Conservation (phyloP, 108 stramenopile species). For the Fistulifera pelliculosa region DNA sequence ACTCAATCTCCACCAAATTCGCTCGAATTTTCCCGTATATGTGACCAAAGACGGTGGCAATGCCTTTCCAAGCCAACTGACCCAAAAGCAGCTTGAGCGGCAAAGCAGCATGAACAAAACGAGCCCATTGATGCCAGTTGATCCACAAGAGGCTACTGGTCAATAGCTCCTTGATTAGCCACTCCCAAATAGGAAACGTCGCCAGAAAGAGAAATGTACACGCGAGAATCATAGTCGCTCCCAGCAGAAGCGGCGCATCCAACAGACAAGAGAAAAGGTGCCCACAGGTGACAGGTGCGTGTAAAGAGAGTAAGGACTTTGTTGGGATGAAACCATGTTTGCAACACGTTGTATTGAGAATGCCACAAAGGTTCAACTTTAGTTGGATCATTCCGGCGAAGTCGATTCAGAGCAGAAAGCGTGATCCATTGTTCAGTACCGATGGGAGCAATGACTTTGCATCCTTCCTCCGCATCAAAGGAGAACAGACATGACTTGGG, state of each 20-base stretch:
- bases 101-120: conserved; percentile 65
- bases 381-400: conserved; percentile 73
- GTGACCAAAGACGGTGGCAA: conserved; percentile 30
- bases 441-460: conserved; percentile 69
- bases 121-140: conserved; percentile 57
- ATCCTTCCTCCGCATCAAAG: conserved; percentile 67
- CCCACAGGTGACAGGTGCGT: conserved; percentile 60
- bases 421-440: conserved; percentile 67
- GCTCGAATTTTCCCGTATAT: conserved; percentile 46
- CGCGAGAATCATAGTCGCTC: conserved; percentile 21
- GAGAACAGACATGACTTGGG: conserved; percentile 68
- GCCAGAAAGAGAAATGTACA: conserved; percentile 24
- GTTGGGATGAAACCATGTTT: conserved; percentile 58
- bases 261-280: conserved; percentile 46
- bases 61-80: conserved; percentile 58
- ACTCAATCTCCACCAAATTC: conserved; percentile 64
- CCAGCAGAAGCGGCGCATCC: conserved; percentile 41
- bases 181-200: conserved; percentile 58
- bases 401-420: conserved; percentile 58
- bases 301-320: conserved; percentile 38
- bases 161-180: conserved; percentile 33
- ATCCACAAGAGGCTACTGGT: conserved; percentile 57
- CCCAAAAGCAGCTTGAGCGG: conserved; percentile 75
- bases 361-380: conserved; percentile 90
- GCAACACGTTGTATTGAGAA: conserved; percentile 56